Evolutionary conservation across 306 rosid species (phyloP).

Genomic region (Quillaja saponaria): DNA sequence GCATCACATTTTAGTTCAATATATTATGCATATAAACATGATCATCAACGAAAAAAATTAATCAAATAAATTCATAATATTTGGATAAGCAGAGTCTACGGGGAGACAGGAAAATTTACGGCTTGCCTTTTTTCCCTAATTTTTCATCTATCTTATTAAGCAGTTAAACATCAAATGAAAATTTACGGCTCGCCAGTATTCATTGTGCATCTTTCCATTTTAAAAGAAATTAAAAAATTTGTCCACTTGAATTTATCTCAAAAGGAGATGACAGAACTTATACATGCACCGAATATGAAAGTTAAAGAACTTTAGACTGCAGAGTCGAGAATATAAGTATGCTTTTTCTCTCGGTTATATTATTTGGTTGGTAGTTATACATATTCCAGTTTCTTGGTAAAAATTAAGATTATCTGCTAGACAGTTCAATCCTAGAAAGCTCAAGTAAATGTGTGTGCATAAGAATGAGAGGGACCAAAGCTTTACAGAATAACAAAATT

Average conservation of each 20-base stretch:
- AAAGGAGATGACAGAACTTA: no score
- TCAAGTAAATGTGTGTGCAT: background rate
- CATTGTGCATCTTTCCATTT: no score
- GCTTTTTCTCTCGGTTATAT: background rate
- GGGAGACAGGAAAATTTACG: no score
- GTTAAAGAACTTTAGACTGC: no score
- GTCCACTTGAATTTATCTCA: no score
- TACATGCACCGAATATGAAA: no score
- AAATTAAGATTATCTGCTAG: background rate
- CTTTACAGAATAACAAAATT: conserved; percentile 5
- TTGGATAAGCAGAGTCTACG: background rate
- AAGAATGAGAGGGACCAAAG: conserved; percentile 5
- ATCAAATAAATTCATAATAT: background rate
- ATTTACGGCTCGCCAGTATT: no score
- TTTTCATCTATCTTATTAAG: no score
- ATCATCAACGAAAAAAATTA: background rate
- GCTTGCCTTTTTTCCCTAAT: no score
- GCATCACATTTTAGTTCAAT: background rate
- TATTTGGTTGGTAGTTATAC: background rate
- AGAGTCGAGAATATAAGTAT: background rate
- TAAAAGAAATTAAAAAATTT: no score
- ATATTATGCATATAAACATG: background rate
- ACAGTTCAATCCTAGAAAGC: background rate
- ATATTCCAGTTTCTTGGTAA: background rate
- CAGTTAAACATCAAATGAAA: no score